phyloP scores from a whole-genome alignment of 1,284 basidiomycete genomes.

The Polyporus tsugae region DNA sequence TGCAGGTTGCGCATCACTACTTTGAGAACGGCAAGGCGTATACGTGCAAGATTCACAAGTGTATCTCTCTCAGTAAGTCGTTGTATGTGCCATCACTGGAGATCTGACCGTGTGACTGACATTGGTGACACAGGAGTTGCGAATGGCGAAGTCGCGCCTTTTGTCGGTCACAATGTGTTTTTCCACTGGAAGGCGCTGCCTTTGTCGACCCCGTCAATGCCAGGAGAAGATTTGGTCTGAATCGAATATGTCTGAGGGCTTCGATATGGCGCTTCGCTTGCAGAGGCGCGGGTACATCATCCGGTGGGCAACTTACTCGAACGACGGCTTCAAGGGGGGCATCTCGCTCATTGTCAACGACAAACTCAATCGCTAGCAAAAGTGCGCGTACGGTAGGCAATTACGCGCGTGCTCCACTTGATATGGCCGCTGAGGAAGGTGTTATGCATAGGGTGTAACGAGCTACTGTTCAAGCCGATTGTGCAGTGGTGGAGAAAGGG shows the following conservation, averaged over 20 bases:
- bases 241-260: slow-evolving; percentile 66
- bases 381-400: slow-evolving; percentile 57
- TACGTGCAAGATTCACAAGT: slow-evolving; percentile 56
- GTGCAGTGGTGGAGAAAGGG: slow-evolving; percentile 56
- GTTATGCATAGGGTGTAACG: slow-evolving; percentile 40
- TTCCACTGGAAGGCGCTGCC: slow-evolving; percentile 62
- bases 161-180: slow-evolving; percentile 70
- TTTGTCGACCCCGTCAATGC: slow-evolving; percentile 54
- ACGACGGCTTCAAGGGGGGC: slow-evolving; percentile 64
- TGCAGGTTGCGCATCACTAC: slow-evolving; percentile 66
- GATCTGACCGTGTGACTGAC: not conserved
- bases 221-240: slow-evolving; percentile 63
- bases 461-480: slow-evolving; percentile 55
- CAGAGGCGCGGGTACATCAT: slow-evolving; percentile 60
- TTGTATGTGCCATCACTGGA: not conserved
- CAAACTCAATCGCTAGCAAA: slow-evolving; percentile 66
- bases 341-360: slow-evolving; percentile 62
- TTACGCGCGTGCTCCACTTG: not conserved
- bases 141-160: slow-evolving; percentile 62
- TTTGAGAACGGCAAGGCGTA: slow-evolving; percentile 66
- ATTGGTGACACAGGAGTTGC: slow-evolving; percentile 45
- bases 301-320: slow-evolving; percentile 66
- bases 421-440: not conserved
- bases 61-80: slow-evolving; percentile 47
- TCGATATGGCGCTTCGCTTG: slow-evolving; percentile 61